Evolutionary conservation across 2,329 filamentous ascomycete species (phyloP).

Genomic region (Trichoderma simmonsii): DNA sequence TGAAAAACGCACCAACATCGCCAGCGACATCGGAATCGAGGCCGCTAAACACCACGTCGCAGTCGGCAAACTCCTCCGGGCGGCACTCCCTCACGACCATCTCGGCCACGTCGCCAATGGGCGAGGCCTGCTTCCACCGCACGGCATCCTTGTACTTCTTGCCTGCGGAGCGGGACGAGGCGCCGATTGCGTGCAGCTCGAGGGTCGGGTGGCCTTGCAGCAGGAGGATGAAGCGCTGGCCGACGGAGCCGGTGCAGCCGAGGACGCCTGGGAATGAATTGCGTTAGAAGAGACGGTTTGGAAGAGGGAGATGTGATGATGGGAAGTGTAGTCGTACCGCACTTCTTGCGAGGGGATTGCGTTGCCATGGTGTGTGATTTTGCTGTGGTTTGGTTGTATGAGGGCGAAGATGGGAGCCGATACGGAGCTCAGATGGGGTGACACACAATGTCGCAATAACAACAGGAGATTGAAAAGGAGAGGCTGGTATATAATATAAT

Average conservation of each 20-base stretch:
- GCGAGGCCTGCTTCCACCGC: slow-evolving; percentile 6
- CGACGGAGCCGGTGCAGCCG: slow-evolving; percentile 13
- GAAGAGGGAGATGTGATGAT: background rate
- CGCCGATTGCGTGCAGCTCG: slow-evolving; percentile 5
- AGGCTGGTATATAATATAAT: background rate
- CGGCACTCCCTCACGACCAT: slow-evolving; percentile 8
- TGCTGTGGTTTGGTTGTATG: background rate
- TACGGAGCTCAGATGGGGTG: background rate
- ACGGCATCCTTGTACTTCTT: slow-evolving; percentile 12
- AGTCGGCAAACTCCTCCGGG: slow-evolving; percentile 4
- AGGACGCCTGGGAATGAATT: slow-evolving; percentile 38
- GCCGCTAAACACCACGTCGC: slow-evolving; percentile 11
- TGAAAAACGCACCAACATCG: background rate
- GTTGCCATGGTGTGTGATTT: background rate
- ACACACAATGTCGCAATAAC: background rate
- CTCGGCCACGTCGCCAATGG: background rate
- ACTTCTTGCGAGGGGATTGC: slow-evolving; percentile 52
- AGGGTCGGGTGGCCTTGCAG: slow-evolving; percentile 11
- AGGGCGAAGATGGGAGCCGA: background rate
- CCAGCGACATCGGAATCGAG: slow-evolving; percentile 12
- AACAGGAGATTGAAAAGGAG: background rate
- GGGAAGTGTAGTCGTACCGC: slow-evolving; percentile 43
- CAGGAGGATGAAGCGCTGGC: slow-evolving; percentile 11
- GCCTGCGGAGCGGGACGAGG: slow-evolving; percentile 8
- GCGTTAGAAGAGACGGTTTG: background rate